Evolutionary conservation across 2,329 filamentous ascomycete species (phyloP), one percentile per base, ranked within the genome.

Genomic region (Botrytis pseudocinerea): DNA sequence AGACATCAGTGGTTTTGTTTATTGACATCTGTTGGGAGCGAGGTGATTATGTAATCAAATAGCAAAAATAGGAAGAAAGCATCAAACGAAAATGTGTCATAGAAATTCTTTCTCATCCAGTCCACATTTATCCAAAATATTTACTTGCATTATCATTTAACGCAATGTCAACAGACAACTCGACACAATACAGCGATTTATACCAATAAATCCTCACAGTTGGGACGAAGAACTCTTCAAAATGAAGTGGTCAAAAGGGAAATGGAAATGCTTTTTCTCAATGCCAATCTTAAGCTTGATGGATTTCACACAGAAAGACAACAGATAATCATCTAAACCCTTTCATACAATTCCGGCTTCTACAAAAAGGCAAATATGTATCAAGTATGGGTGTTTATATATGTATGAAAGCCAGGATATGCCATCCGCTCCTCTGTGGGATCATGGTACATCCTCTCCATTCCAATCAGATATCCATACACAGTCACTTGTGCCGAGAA

Each of bases 41-140:
- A 44, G 4, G 61, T 44, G 61, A 63, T 63, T 63, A 63, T 32
- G 61, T 63, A 63, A 63, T 28, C 40, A 38, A 16, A 61, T 8
- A 6, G 12, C 32, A 22, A 25, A 16, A 61, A 40, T 40, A n/a
- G 57, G 57, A 38, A 38, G 35, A 12, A 61, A 42, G 25, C 20
- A 20, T 42, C 38, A 62, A 62, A 62, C 12, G 60, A 40, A 42
- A 16, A 62, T 62, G 60, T 62, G 59, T 40, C 59, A 61, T 40
- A n/a, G 38, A 40, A 62, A 62, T 62, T 2, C 35, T 16, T 40
- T 18, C 40, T 40, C 14, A 4, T 16, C n/a, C 35, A 40, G 18
- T 25, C n/a, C n/a, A 62, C 22, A n/a, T 62, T 40, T 16, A 9
- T n/a, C 35, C 22, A 18, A 12, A 2, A 16, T 40, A n/a, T 40